Conservation (phyloP, 257 asterid genomes). For the Petunia axillaris region DNA sequence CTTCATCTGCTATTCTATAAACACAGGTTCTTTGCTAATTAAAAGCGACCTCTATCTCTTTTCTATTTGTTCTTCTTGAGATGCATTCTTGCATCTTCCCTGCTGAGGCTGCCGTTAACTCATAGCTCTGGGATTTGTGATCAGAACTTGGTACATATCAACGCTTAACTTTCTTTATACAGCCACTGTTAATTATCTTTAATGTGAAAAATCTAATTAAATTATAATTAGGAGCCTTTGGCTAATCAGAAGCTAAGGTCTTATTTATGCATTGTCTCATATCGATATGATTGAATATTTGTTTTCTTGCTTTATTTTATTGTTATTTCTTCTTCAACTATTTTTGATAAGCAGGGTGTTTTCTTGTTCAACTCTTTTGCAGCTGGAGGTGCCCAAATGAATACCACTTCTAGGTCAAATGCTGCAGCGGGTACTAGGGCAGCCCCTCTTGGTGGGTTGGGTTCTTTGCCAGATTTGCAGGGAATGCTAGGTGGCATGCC, state of each 20-base stretch:
- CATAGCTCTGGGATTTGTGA: neutral
- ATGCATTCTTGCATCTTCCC: slow-evolving; percentile 4
- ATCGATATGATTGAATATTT: neutral
- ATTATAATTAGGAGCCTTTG: neutral
- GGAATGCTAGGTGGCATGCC: slow-evolving; percentile 52
- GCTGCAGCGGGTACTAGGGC: slow-evolving; percentile 42
- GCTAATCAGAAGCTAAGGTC: neutral
- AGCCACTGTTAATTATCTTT: neutral
- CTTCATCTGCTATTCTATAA: neutral
- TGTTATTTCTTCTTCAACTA: slow-evolving; percentile 4
- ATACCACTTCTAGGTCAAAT: slow-evolving; percentile 39
- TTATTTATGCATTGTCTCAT: neutral
- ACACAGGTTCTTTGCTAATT: neutral
- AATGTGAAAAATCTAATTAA: neutral
- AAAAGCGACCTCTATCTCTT: neutral
- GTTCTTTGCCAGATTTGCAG: slow-evolving; percentile 45
- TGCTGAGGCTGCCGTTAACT: neutral
- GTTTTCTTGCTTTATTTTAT: slow-evolving; percentile 3
- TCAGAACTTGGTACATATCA: neutral
- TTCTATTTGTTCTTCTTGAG: neutral
- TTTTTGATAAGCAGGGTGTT: slow-evolving; percentile 5
- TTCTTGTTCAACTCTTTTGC: slow-evolving; percentile 29
- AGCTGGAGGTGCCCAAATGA: slow-evolving; percentile 48
- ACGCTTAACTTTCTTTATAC: neutral
- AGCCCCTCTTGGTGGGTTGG: slow-evolving; percentile 40